Evolutionary conservation across 768 basidiomycete genomes (phyloP).

Genomic region (Asterophora parasitica): DNA sequence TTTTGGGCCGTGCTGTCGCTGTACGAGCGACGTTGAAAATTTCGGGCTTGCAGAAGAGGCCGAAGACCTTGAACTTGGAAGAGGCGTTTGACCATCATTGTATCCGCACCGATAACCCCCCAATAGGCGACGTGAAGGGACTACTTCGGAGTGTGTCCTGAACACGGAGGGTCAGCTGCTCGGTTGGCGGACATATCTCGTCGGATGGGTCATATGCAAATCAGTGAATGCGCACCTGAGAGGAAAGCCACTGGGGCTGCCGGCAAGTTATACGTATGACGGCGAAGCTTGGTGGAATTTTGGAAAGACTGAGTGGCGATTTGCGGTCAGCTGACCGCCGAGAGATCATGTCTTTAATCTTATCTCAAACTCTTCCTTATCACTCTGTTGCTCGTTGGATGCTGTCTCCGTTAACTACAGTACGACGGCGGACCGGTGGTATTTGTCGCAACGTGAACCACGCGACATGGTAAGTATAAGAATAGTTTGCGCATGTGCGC

Average conservation of each 20-base stretch:
- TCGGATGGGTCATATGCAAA: background rate
- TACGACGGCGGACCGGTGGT: too few species aligned
- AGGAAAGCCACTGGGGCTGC: too few species aligned
- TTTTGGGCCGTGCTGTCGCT: constrained; percentile 15
- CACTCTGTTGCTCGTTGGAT: background rate
- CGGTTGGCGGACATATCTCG: constrained; percentile 10
- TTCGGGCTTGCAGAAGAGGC: constrained; percentile 3
- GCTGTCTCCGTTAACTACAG: background rate
- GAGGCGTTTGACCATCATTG: constrained; percentile 17
- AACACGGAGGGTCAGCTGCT: constrained; percentile 12
- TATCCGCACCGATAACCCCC: background rate
- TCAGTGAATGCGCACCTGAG: background rate
- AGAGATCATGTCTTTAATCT: too few species aligned
- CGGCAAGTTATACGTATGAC: too few species aligned
- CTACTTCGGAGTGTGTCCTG: constrained; percentile 3
- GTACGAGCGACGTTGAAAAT: constrained; percentile 15
- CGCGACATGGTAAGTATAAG: too few species aligned
- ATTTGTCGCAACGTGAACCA: background rate
- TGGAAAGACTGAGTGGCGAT: background rate
- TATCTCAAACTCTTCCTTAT: background rate
- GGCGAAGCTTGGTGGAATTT: too few species aligned
- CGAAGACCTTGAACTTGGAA: constrained; percentile 10
- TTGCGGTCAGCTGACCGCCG: background rate
- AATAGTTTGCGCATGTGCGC: background rate
- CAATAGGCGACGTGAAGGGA: background rate